These are phyloP conservation scores for Letharia columbiana DNA, from an alignment of 495 filamentous ascomycete species.

Conservation along the genomic window DNA sequence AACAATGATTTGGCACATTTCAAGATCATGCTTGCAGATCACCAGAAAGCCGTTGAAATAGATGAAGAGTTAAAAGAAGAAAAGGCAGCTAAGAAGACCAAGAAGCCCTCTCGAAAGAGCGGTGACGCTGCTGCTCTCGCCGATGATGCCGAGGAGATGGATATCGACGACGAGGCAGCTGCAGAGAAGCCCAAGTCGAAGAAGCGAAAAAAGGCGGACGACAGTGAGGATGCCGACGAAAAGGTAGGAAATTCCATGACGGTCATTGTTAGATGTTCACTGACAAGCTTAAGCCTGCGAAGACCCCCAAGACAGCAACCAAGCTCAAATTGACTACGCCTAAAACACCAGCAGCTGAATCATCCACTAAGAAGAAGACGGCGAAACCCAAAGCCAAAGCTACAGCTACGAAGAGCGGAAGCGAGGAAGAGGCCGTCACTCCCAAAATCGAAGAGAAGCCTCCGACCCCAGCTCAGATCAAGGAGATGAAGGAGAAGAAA, in stretches of 20 bases:
- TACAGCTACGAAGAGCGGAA: slow-evolving; percentile 35
- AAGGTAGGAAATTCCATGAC: slow-evolving; percentile 44
- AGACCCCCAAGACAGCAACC: slow-evolving; percentile 52
- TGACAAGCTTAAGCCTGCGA: slow-evolving; percentile 36
- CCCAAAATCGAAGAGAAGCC: slow-evolving; percentile 46
- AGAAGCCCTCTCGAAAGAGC: slow-evolving; percentile 53
- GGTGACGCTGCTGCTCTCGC: slow-evolving; percentile 35
- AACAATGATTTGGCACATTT: slow-evolving; percentile 62
- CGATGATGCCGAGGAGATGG: slow-evolving; percentile 67
- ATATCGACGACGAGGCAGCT: slow-evolving; percentile 47
- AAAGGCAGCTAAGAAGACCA: slow-evolving; percentile 38
- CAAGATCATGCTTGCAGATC: slow-evolving; percentile 60
- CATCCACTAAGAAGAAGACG: slow-evolving; percentile 44
- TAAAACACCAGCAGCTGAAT: slow-evolving; percentile 39
- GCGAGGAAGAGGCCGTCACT: slow-evolving; percentile 39
- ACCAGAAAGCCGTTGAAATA: slow-evolving; percentile 51
- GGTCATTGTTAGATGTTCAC: background rate
- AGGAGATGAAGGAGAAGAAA: slow-evolving; percentile 59
- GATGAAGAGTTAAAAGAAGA: slow-evolving; percentile 57
- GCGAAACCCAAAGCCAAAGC: slow-evolving; percentile 48
- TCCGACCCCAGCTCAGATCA: slow-evolving; percentile 50
- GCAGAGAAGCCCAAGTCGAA: slow-evolving; percentile 49
- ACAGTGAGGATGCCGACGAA: slow-evolving; percentile 54
- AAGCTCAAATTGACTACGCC: slow-evolving; percentile 48
- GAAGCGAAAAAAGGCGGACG: slow-evolving; percentile 62